These are phyloP conservation scores for Geotrichum cucujoidarum DNA, from an alignment of 1,139 yeast species.

Conservation along the genomic window DNA sequence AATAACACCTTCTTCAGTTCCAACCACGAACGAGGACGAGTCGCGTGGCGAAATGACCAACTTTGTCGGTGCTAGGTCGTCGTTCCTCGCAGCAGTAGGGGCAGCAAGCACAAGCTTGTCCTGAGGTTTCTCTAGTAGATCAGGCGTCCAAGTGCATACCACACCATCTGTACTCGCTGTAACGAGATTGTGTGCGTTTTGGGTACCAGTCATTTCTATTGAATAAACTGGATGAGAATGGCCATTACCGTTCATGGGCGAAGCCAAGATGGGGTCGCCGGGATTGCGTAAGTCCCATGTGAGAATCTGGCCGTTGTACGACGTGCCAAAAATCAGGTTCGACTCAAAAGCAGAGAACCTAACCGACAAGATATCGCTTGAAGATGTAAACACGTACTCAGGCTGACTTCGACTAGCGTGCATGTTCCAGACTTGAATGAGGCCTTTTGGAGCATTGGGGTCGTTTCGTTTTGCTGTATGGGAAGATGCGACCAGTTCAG, in stretches of 20 bases:
- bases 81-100: constrained; percentile 33
- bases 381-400: constrained; percentile 48
- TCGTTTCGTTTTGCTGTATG: constrained; percentile 30
- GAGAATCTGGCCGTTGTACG: constrained; percentile 46
- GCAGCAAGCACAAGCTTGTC: constrained; percentile 31
- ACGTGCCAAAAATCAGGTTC: constrained; percentile 42
- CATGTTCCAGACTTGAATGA: constrained; percentile 42
- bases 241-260: constrained; percentile 36
- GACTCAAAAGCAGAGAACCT: constrained; percentile 41
- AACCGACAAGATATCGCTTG: constrained; percentile 42
- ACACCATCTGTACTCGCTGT: constrained; percentile 46
- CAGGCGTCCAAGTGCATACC: constrained; percentile 46
- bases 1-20: constrained; percentile 47
- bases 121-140: constrained; percentile 42
- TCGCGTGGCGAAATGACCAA: constrained; percentile 35
- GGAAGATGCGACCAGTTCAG: constrained; percentile 43
- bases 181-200: constrained; percentile 36
- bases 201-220: constrained; percentile 37
- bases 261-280: constrained; percentile 33
- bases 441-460: constrained; percentile 33
- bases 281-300: constrained; percentile 43
- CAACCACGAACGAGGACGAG: constrained; percentile 41
- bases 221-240: constrained; percentile 44
- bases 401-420: constrained; percentile 38
- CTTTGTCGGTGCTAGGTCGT: constrained; percentile 41